Evolutionary conservation across 768 basidiomycete species (phyloP).

Genomic region (Multifurca ochricompacta): DNA sequence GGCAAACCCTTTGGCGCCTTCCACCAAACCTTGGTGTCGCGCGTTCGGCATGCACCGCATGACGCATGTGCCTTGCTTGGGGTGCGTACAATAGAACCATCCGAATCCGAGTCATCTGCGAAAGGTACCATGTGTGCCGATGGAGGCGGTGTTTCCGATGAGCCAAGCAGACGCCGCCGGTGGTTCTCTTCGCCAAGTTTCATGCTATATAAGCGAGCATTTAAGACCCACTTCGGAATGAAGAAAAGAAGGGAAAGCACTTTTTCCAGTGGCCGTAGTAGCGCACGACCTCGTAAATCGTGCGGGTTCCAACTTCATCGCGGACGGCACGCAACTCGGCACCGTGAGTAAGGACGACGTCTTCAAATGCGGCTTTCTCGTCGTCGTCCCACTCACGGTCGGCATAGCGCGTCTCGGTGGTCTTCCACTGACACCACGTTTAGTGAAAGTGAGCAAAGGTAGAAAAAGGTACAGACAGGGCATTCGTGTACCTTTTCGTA

Average conservation of each 20-base stretch:
- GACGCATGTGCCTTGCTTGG: slow-evolving; percentile 45
- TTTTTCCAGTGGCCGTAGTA: slow-evolving; percentile 86
- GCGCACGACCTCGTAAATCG: slow-evolving; percentile 71
- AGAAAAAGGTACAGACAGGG: background rate
- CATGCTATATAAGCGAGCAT: slow-evolving; percentile 34
- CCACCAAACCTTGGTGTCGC: slow-evolving; percentile 81
- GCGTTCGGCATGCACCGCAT: slow-evolving; percentile 81
- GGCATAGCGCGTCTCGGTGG: slow-evolving; percentile 50
- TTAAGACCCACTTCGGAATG: background rate
- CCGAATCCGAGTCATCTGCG: slow-evolving; percentile 47
- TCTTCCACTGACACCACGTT: slow-evolving; percentile 56
- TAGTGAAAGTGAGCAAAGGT: slow-evolving; percentile 7
- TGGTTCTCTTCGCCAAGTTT: slow-evolving; percentile 64
- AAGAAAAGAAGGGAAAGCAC: slow-evolving; percentile 32
- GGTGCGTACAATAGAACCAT: slow-evolving; percentile 62
- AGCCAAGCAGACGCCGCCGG: slow-evolving; percentile 12
- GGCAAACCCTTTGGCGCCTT: slow-evolving; percentile 83
- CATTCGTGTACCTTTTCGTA: slow-evolving; percentile 51
- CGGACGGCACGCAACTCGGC: slow-evolving; percentile 74
- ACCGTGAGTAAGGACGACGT: slow-evolving; percentile 61
- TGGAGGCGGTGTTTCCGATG: background rate
- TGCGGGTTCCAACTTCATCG: slow-evolving; percentile 62
- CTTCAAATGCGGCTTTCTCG: slow-evolving; percentile 69
- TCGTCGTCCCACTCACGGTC: slow-evolving; percentile 67
- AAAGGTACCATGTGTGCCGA: background rate